Evolutionary conservation across 306 rosid genomes (phyloP).

Genomic region (Hippophae gyantsensis): DNA sequence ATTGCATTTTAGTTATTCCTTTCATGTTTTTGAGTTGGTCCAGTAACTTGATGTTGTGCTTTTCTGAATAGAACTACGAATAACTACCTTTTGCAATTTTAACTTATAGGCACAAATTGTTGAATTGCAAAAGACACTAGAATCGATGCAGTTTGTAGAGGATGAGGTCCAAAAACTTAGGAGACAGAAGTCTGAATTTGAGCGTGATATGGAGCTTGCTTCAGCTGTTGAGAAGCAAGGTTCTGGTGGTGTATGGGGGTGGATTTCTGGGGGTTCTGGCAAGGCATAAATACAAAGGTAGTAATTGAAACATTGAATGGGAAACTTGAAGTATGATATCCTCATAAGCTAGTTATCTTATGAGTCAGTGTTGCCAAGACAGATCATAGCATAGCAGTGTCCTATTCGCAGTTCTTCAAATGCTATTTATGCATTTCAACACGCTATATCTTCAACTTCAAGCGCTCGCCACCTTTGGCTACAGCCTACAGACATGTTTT

Average conservation of each 20-base stretch:
- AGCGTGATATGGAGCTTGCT: slow-evolving; percentile 53
- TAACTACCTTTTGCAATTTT: slow-evolving; percentile 9
- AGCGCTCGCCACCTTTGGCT: too few species aligned
- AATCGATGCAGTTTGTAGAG: slow-evolving; percentile 70
- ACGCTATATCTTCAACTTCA: too few species aligned
- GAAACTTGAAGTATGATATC: too few species aligned
- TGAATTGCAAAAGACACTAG: slow-evolving; percentile 67
- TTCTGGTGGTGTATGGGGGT: slow-evolving; percentile 86
- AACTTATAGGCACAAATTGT: slow-evolving; percentile 72
- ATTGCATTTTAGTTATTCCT: not conserved
- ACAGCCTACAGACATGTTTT: too few species aligned
- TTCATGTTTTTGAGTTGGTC: not conserved
- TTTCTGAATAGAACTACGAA: not conserved
- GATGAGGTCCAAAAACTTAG: slow-evolving; percentile 73
- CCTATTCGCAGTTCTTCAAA: too few species aligned
- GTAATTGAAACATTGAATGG: too few species aligned
- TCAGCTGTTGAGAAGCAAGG: slow-evolving; percentile 65
- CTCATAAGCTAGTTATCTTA: too few species aligned
- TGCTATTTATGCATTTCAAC: too few species aligned
- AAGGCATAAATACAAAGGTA: not conserved
- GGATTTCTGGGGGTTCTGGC: slow-evolving; percentile 46
- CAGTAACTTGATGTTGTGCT: not conserved
- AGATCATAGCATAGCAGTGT: too few species aligned
- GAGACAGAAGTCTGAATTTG: slow-evolving; percentile 62
- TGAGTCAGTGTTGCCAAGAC: too few species aligned